Conservation (phyloP, 345 rosid species). For the Litchi chinensis region DNA sequence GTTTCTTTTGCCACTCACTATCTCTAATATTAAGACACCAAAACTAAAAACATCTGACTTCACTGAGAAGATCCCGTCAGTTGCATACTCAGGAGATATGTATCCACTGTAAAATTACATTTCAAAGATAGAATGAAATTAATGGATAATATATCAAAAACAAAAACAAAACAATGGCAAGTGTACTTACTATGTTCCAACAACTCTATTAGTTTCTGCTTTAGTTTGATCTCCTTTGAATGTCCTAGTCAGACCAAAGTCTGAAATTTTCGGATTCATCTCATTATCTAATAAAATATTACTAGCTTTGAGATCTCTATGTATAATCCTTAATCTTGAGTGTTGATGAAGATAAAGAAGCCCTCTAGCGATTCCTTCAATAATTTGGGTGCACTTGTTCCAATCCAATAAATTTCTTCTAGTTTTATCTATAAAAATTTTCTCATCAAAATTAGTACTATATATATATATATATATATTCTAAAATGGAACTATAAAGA, state of each 20-base stretch:
- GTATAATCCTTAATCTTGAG: constrained; percentile 54
- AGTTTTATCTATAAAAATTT: constrained; percentile 21
- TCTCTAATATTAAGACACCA: constrained; percentile 38
- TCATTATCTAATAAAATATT: constrained; percentile 43
- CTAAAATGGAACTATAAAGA: too few species aligned
- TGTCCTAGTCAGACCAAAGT: constrained; percentile 57
- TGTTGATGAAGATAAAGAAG: constrained; percentile 53
- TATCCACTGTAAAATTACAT: constrained; percentile 31
- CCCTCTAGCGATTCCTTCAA: constrained; percentile 48
- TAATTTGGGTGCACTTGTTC: constrained; percentile 30
- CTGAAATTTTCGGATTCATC: constrained; percentile 50
- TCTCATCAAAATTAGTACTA: neutral
- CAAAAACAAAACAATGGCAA: neutral
- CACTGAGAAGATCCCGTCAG: constrained; percentile 32
- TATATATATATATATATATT: neutral
- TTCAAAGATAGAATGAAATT: neutral
- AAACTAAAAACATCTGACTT: constrained; percentile 43
- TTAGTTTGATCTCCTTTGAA: constrained; percentile 32
- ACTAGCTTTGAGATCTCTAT: constrained; percentile 52
- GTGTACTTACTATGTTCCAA: constrained; percentile 56
- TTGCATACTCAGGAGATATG: constrained; percentile 40
- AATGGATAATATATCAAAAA: neutral
- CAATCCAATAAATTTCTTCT: constrained; percentile 32
- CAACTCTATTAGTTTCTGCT: constrained; percentile 40
- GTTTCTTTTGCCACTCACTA: constrained; percentile 32